Base-by-base conservation (phyloP, 73 alveolate species). In the Paramecium tetraurelia region DNA sequence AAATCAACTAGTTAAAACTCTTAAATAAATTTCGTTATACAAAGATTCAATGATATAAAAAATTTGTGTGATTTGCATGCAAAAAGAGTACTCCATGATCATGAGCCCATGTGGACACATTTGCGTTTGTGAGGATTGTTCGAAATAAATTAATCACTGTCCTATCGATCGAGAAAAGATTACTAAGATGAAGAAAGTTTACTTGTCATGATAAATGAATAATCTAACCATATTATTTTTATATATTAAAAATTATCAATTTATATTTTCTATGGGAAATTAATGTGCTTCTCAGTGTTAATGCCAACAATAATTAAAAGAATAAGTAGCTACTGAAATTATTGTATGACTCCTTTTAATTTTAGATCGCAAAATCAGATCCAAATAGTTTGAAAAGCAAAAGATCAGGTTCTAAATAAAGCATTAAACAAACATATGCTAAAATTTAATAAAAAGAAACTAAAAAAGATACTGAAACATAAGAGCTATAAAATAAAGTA, bases 361-460 rank as follows among this genome's bases (percentile, higher is more conserved):
- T 63, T 63, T 63, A 63, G 84, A 63, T 63, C 24, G 84, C 84
- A 31, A 63, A 63, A 63, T 63, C 84, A 3, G 84, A 63, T 63
- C 84, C 41, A 27, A 63, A 63, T 24, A 63, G 84, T 63, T 63
- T 33, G 27, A 63, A 63, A 63, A 31, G 50, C 11, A 63, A 33
- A 24, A 33, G 16, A 24, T 63, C 84, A 63, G 31, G 69, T 18
- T 53, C 69, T 53, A 63, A 63, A 33, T 31, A 63, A 31, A 63
- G 46, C 14, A 33, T 31, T 7, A 63, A 22, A 33, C 24, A 63
- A 31, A 33, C 11, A 31, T 27, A 31, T 63, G 48, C 48, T 33
- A 63, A 63, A 63, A 63, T 12, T 2, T 31, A 63, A 27, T 33
- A 63, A 63, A 63, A 63, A 33, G 84, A 63, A 27, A 24, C 27